Evolutionary conservation across 179 eudicot species (phyloP), one percentile per base, ranked within the genome.

Genomic region (Actinidia arguta): DNA sequence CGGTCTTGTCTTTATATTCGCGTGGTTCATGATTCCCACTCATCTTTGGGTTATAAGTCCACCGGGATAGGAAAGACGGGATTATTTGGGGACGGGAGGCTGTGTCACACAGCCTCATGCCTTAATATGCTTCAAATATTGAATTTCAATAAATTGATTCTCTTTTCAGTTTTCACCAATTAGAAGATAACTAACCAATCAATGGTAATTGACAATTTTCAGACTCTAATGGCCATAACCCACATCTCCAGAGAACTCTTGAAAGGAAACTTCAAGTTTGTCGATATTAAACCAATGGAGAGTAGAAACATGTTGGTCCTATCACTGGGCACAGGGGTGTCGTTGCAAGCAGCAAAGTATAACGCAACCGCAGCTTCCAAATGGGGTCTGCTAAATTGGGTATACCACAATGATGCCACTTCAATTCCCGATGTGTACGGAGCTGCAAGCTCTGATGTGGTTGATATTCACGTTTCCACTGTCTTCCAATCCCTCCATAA

Each of bases 201-300:
- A 36, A 66, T 66, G 71, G 71, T 25, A 31, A 22, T 31, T 4
- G 13, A 13, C 9, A 12, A 36, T 13, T 9, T 75, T 20, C 88
- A 90, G 90, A 88, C 92, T 42, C 79, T 82, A 25, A 75, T 82
- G 84, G 91, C 91, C 13, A 75, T 90, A 54, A 87, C 88, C 51
- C 86, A 86, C 76, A 80, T 87, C 25, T 69, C 87, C 22, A 89
- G 73, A 44, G 78, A 89, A 76, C 82, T 85, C 9, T 20, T 83
- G 68, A 48, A 56, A 81, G 91, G 89, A 12, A 81, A 74, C 3
- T 83, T 83, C 72, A 73, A 79, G 44, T 51, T 83, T 39, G 83
- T 31, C 9, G 85, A 77, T 48, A n/a, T 81, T 39, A 52, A 78
- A 51, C 83, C 84, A 5, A 51, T 83, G 80, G 83, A 89, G 47